Base-by-base conservation (phyloP, 169 alveolate species). In the Cryptosporidium bovis region DNA sequence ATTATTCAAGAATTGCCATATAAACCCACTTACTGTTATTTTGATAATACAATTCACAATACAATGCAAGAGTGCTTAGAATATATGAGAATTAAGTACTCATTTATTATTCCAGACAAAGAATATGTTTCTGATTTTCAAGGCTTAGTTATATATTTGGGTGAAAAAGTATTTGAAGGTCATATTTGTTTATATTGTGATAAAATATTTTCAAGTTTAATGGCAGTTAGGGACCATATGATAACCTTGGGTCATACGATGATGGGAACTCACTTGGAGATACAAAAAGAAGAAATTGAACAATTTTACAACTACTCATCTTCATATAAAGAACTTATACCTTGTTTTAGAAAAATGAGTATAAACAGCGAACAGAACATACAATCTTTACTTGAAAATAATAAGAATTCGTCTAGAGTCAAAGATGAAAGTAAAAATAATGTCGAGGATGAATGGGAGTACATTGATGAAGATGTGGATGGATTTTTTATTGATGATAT, bases 151-250 rank as follows among this genome's bases (percentile, higher is more conserved):
- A 31, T 64, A n/a, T 91, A 91, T 85, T 67, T 92, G 33, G 92
- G 91, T 20, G 93, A 91, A 46, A 91, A 90, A 44, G 67, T 92
- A n/a, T 84, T 77, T 48, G 83, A 91, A 64, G 82, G 90, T 34
- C 82, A 91, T 68, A 84, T 83, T 29, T 92, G 95, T 84, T 51
- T 92, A 10, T 91, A 90, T 77, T 92, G 95, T 56, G 91, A 90
- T 51, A 68, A 58, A 51, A 60, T 40, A 20, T 92, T 92, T 55
- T 50, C 83, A 51, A 91, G 91, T 66, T 60, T 66, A 18, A 90
- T 65, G 48, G 95, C 94, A 2, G 94, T 91, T n/a, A 51, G 85
- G 44, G 94, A 92, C 66, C 95, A 92, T 64, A 92, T 92, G 95
- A 91, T 77, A 33, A 91, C 77, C 60, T 77, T 91, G 90, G 93